Conservation (phyloP, 2,329 filamentous ascomycete species). For the Pseudogymnoascus sp. region DNA sequence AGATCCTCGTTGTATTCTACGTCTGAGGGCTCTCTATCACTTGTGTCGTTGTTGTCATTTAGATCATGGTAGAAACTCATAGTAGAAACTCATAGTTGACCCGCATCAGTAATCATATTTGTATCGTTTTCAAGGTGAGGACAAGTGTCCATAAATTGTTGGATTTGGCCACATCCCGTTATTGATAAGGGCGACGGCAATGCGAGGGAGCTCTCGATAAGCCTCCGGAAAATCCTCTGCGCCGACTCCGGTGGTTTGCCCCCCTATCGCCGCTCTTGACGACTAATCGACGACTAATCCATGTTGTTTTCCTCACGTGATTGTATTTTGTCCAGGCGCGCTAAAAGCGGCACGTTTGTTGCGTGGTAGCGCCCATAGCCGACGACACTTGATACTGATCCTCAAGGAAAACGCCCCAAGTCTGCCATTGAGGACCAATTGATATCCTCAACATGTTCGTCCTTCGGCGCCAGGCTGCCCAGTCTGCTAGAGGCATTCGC, state of each 20-base stretch:
- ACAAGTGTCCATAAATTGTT: constrained; percentile 4
- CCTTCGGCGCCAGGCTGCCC: constrained; percentile 26
- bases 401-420: neutral
- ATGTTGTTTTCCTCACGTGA: neutral
- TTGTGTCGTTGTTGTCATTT: constrained; percentile 7
- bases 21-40: constrained; percentile 3
- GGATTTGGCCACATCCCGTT: constrained; percentile 7
- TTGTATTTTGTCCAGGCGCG: neutral
- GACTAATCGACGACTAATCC: neutral
- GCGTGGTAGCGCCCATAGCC: constrained; percentile 8
- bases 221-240: constrained; percentile 2
- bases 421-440: constrained; percentile 9
- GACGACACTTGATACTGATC: constrained; percentile 7
- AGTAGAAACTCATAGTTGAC: constrained; percentile 7
- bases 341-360: constrained; percentile 9
- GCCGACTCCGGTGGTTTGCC: neutral
- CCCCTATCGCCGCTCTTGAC: neutral
- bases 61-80: constrained; percentile 8
- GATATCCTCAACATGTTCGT: constrained; percentile 22
- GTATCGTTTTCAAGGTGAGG: neutral
- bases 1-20: constrained; percentile 11
- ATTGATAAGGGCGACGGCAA: constrained; percentile 2
- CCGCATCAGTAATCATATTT: constrained; percentile 2
- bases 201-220: neutral
- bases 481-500: constrained; percentile 21